Evolutionary conservation across 2,329 filamentous ascomycete species (phyloP).

Genomic region (Cladophialophora immunda): DNA sequence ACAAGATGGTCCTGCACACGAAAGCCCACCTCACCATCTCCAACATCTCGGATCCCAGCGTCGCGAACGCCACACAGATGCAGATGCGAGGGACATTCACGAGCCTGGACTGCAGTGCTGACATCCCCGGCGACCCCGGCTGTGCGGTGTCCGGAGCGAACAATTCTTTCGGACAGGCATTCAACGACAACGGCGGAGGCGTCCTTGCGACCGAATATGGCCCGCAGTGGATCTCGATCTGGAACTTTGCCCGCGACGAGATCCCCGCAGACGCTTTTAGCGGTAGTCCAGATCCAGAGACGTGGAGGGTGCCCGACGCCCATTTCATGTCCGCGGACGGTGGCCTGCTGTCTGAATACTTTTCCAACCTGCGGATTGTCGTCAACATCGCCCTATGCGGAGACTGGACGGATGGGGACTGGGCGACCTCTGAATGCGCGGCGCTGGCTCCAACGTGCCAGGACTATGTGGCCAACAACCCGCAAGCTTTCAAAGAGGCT

Average conservation of each 20-base stretch:
- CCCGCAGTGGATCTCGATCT: slow-evolving; percentile 73
- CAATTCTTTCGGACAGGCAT: slow-evolving; percentile 58
- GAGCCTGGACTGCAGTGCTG: slow-evolving; percentile 44
- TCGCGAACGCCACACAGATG: slow-evolving; percentile 42
- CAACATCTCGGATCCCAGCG: slow-evolving; percentile 43
- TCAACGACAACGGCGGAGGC: slow-evolving; percentile 65
- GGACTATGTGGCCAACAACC: slow-evolving; percentile 73
- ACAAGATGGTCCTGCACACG: slow-evolving; percentile 60
- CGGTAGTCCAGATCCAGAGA: slow-evolving; percentile 48
- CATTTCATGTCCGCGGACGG: slow-evolving; percentile 52
- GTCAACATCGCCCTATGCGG: slow-evolving; percentile 65
- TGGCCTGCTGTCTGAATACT: slow-evolving; percentile 49
- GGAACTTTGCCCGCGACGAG: slow-evolving; percentile 62
- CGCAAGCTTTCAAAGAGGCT: slow-evolving; percentile 71
- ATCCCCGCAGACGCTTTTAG: slow-evolving; percentile 56
- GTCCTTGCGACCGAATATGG: slow-evolving; percentile 82
- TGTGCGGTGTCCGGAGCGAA: slow-evolving; percentile 50
- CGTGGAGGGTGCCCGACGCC: slow-evolving; percentile 57
- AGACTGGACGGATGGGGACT: slow-evolving; percentile 62
- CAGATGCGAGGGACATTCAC: slow-evolving; percentile 10
- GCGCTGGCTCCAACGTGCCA: slow-evolving; percentile 70
- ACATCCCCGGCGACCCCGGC: slow-evolving; percentile 45
- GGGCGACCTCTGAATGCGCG: slow-evolving; percentile 64
- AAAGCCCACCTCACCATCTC: slow-evolving; percentile 53
- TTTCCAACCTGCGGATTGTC: slow-evolving; percentile 53